Conservation (phyloP, 2,329 filamentous ascomycete genomes). For the Septoria linicola region DNA sequence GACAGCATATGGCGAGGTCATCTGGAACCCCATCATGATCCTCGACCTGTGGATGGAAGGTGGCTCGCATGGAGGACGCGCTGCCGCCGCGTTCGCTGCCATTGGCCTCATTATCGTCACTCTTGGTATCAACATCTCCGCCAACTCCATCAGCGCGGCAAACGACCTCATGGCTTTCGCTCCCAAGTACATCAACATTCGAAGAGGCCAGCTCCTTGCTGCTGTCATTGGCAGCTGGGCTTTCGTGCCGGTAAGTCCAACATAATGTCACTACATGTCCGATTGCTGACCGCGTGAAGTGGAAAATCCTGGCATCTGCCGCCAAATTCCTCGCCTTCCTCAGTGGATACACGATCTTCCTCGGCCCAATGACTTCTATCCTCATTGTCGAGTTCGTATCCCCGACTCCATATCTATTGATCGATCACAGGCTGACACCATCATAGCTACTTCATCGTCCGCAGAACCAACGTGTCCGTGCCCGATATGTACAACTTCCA, state of each 20-base stretch:
- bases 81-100: slow-evolving; percentile 33
- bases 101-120: slow-evolving; percentile 52
- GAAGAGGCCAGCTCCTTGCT: slow-evolving; percentile 38
- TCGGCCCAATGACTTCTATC: slow-evolving; percentile 62
- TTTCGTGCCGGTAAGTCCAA: too few relatives aligned
- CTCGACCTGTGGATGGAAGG: slow-evolving; percentile 38
- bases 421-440: neutral
- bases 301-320: slow-evolving; percentile 40
- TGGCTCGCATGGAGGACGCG: slow-evolving; percentile 29
- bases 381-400: slow-evolving; percentile 52
- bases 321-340: slow-evolving; percentile 49
- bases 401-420: too few relatives aligned
- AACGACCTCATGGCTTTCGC: slow-evolving; percentile 55
- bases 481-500: slow-evolving; percentile 54
- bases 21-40: slow-evolving; percentile 37
- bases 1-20: slow-evolving; percentile 51
- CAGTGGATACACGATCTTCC: slow-evolving; percentile 63
- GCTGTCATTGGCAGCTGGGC: slow-evolving; percentile 41
- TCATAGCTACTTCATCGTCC: slow-evolving; percentile 54
- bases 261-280: too few relatives aligned
- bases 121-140: slow-evolving; percentile 53
- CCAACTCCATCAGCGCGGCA: slow-evolving; percentile 54
- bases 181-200: slow-evolving; percentile 52
- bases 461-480: slow-evolving; percentile 49
- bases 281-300: too few relatives aligned